Conservation (phyloP, 768 basidiomycete genomes). For the Mycena pura region DNA sequence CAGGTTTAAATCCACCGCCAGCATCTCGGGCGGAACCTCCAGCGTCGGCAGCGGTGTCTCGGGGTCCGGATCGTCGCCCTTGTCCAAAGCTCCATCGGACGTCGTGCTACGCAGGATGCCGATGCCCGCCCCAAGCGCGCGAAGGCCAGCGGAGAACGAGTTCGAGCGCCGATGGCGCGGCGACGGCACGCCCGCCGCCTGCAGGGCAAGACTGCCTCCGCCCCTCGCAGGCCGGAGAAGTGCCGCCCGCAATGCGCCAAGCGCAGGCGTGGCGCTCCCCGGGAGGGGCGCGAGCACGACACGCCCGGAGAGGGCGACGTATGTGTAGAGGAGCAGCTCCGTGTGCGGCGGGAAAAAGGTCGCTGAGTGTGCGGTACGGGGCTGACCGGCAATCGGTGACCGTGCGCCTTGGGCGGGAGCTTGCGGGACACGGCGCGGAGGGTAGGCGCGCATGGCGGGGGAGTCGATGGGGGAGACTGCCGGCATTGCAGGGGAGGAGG, state of each 20-base stretch:
- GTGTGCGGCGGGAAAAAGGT: conserved; percentile 56
- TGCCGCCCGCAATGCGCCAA: conserved; percentile 55
- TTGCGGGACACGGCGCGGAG: conserved; percentile 12
- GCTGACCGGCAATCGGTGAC: conserved; percentile 30
- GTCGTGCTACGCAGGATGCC: background rate
- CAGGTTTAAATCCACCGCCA: conserved; percentile 86
- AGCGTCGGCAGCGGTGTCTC: conserved; percentile 82
- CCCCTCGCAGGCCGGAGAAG: conserved; percentile 50
- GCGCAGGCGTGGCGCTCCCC: conserved; percentile 43
- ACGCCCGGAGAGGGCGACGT: conserved; percentile 79
- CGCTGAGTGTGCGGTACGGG: conserved; percentile 50
- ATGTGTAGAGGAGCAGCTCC: conserved; percentile 84
- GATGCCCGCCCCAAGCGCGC: conserved; percentile 51
- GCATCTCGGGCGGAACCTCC: conserved; percentile 83
- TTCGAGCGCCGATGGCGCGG: conserved; percentile 56
- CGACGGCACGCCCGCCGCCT: conserved; percentile 8
- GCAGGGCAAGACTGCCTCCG: conserved; percentile 26
- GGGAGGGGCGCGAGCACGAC: conserved; percentile 59
- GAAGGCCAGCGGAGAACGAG: conserved; percentile 58
- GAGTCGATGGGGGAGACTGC: conserved; percentile 21
- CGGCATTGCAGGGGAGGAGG: conserved; percentile 35
- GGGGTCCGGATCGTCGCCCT: conserved; percentile 42
- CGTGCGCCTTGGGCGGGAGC: background rate
- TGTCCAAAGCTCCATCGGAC: background rate
- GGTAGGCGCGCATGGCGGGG: conserved; percentile 39